These are phyloP conservation scores for Fusarium nygamai DNA, from an alignment of 2,329 filamentous ascomycete species.

Conservation along the genomic window DNA sequence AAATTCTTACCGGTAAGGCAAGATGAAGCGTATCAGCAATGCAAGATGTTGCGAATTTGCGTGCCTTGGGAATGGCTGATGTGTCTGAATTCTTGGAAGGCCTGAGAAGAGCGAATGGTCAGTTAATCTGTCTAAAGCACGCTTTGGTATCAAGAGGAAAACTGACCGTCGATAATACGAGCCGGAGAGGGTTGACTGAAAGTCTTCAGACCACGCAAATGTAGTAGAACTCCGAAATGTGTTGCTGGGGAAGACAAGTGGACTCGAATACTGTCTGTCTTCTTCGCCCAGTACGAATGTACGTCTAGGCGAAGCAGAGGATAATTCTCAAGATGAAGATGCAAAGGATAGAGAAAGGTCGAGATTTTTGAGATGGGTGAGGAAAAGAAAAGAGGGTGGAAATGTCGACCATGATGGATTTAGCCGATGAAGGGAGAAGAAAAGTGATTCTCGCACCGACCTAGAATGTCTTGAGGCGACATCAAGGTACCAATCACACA, in stretches of 20 bases:
- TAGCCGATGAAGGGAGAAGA: neutral
- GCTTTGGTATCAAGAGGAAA: neutral
- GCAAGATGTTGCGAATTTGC: fast-evolving
- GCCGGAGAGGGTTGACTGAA: neutral
- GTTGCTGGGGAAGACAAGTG: neutral
- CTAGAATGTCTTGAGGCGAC: too few species aligned
- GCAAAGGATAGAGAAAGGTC: neutral
- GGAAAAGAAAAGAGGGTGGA: neutral
- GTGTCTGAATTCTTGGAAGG: fast-evolving
- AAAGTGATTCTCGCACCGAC: too few species aligned
- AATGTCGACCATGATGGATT: neutral
- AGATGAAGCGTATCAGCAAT: neutral
- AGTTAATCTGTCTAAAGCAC: neutral
- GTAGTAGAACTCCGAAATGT: fast-evolving
- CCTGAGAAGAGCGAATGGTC: neutral
- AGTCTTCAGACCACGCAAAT: neutral
- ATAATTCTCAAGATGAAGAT: neutral
- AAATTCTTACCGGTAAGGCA: fast-evolving
- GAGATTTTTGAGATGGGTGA: neutral
- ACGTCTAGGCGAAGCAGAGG: neutral
- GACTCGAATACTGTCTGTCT: neutral
- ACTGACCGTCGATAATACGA: fast-evolving
- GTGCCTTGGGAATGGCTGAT: neutral
- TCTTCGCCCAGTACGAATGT: neutral
- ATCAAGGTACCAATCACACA: too few species aligned